Percentiles rank a stretch among this genome's conserved stretches.
phyloP scores from a whole-genome alignment of 306 rosid genomes.

The Trifolium dubium region DNA sequence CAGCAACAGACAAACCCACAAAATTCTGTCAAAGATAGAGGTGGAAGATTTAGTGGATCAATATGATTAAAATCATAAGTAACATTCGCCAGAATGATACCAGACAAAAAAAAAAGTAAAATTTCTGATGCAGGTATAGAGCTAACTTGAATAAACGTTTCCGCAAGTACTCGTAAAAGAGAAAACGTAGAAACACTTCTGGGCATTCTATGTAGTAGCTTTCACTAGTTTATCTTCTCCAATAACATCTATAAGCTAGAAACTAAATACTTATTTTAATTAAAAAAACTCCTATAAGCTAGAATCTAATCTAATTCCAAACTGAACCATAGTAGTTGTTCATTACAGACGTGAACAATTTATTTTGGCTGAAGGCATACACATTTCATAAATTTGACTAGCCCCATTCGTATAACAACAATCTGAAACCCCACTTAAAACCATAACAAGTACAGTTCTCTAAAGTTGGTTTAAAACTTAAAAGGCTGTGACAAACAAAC shows the following conservation, averaged over 20 bases:
- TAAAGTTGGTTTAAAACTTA: not conserved
- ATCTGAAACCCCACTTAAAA: conserved; percentile 29
- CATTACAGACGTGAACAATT: conserved; percentile 23
- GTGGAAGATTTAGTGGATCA: conserved; percentile 45
- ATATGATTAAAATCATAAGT: conserved; percentile 24
- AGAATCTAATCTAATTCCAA: conserved; percentile 3
- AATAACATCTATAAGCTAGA: conserved; percentile 1
- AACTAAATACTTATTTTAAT: not conserved
- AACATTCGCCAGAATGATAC: conserved; percentile 29
- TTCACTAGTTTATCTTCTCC: not conserved
- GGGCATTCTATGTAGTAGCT: not conserved
- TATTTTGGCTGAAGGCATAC: conserved; percentile 21
- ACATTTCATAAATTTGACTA: conserved; percentile 28
- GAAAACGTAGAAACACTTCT: not conserved
- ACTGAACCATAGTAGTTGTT: conserved; percentile 1
- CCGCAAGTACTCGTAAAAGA: not conserved
- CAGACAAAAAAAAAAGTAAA: conserved; percentile 13
- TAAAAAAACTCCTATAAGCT: conserved; percentile 16
- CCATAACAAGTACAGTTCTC: conserved; percentile 22
- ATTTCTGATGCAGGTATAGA: conserved; percentile 7
- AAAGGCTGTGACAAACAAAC: conserved; percentile 11
- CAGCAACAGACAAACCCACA: conserved; percentile 82
- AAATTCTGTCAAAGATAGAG: conserved; percentile 74
- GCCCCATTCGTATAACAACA: conserved; percentile 11
- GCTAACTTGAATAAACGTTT: conserved; percentile 1